These are phyloP conservation scores for Allium cepa DNA, from an alignment of 106 monocot genomes.

Conservation along the genomic window DNA sequence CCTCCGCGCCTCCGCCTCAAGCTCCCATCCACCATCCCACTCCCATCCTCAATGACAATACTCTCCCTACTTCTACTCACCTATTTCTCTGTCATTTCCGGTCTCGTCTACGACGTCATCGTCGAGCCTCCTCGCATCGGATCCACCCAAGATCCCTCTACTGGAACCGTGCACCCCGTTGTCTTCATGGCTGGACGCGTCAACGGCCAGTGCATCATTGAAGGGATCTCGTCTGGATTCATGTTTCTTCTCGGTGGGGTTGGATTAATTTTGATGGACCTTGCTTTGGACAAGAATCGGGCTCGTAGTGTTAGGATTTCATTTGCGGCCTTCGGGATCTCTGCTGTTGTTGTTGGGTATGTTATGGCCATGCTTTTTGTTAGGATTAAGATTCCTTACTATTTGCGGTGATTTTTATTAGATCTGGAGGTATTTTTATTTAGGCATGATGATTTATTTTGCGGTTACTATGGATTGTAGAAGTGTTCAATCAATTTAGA, in stretches of 20 bases:
- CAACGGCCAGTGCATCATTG: constrained; percentile 97
- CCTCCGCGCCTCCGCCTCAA: constrained; percentile 72
- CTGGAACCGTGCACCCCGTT: constrained; percentile 70
- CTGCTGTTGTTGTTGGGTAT: constrained; percentile 58
- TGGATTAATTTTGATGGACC: constrained; percentile 77
- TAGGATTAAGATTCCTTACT: constrained; percentile 87
- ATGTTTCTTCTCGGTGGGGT: constrained; percentile 92
- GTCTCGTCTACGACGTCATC: constrained; percentile 90
- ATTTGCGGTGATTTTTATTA: constrained; percentile 41
- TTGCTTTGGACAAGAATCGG: constrained; percentile 60
- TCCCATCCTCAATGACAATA: constrained; percentile 66
- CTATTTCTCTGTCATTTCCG: constrained; percentile 91
- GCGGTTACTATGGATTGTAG: too few relatives aligned
- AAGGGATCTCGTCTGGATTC: constrained; percentile 92
- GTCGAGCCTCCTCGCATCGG: constrained; percentile 99
- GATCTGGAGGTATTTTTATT: too few relatives aligned
- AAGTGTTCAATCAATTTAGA: too few relatives aligned
- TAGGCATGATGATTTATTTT: too few relatives aligned
- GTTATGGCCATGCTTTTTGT: constrained; percentile 90
- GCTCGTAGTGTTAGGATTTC: constrained; percentile 61
- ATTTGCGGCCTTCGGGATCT: constrained; percentile 66
- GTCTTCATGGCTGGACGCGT: constrained; percentile 89
- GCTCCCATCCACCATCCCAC: constrained; percentile 56
- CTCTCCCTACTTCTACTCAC: constrained; percentile 80
- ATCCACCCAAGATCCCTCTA: constrained; percentile 60